Percentiles rank a stretch among this genome's conserved stretches.
These are phyloP conservation scores for Biancaea sappan DNA, from an alignment of 306 rosid genomes.

Conservation along the genomic window DNA sequence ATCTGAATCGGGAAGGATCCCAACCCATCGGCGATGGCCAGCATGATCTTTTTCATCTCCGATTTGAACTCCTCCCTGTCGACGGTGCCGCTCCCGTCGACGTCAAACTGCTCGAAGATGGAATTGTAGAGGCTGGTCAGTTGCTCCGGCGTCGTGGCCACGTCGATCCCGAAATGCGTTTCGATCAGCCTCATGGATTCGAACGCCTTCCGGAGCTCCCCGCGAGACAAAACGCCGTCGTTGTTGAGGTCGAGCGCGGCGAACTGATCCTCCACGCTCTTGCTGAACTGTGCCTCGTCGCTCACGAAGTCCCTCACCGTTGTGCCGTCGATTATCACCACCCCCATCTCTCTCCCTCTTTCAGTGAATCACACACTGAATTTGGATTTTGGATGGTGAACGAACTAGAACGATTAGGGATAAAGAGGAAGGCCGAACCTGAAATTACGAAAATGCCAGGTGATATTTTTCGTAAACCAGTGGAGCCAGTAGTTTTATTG, in stretches of 20 bases:
- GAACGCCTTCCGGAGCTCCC: slow-evolving; percentile 79
- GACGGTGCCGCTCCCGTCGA: slow-evolving; percentile 64
- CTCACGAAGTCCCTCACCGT: slow-evolving; percentile 76
- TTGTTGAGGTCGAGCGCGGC: slow-evolving; percentile 62
- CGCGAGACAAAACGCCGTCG: slow-evolving; percentile 82
- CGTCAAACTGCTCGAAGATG: slow-evolving; percentile 72
- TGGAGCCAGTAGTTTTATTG: too few species aligned
- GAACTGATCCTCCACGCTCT: slow-evolving; percentile 67
- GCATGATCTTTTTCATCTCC: slow-evolving; percentile 84
- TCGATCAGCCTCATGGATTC: slow-evolving; percentile 79
- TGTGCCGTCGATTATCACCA: slow-evolving; percentile 74
- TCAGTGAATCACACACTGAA: too few species aligned
- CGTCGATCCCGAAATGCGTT: slow-evolving; percentile 80
- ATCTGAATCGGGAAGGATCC: slow-evolving; percentile 83
- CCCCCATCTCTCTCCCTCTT: slow-evolving; percentile 25
- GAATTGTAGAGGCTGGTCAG: slow-evolving; percentile 69
- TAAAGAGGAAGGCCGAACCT: background rate
- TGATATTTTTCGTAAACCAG: background rate
- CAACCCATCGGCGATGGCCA: slow-evolving; percentile 86
- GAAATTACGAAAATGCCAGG: slow-evolving; percentile 4
- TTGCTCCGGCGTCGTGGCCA: slow-evolving; percentile 61
- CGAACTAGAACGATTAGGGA: too few species aligned
- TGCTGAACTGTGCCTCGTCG: slow-evolving; percentile 54
- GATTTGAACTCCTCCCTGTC: slow-evolving; percentile 61
- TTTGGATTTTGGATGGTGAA: too few species aligned